Evolutionary conservation across 208 protist species (phyloP), one percentile per base, ranked within the genome.

Genomic region (Kentomonas sorsogonicus): DNA sequence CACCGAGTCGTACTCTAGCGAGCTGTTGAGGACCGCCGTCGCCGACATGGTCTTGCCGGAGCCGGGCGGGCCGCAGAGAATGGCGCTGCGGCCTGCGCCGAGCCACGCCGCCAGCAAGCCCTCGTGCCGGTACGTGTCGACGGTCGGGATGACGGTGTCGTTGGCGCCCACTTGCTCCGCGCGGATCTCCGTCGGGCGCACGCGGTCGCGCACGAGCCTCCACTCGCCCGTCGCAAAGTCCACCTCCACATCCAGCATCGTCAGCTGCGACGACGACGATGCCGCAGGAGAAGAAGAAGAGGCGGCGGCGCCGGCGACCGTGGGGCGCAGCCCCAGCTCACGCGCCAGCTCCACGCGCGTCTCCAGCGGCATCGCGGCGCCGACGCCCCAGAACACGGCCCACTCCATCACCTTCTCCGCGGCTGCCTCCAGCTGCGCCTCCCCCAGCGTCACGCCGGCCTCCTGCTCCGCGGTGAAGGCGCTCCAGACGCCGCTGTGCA

Each of bases 31-130:
- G 2, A 98, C 86, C 15, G 88, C 72, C 9, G 86, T 91, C 20
- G 99, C 87, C 6, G 97, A 97, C 96, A 99, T 99, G 3, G 97
- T 99, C 71, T 99, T 99, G 46, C 98, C 97, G 22, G 96, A 98
- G 11, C 97, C 98, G 25, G 98, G 97, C 23, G 97, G 97, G 16
- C 98, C 98, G 69, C 97, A 99, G 3, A 99, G 83, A 38, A 99
- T 82, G 6, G 98, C 67, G 20, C 96, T 94, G 47, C 81, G 72
- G 50, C 96, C 93, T 38, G 96, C 86, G 16, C 63, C 65, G 38
- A 99, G 79, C 97, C 97, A 99, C 9, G 96, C 77, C 27, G 77
- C 69, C 9, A 99, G 66, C 5, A 99, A 71, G 33, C 95, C 87
- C 66, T 98, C 91, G 68, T 99, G 97, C 5, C 97, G 85, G 30